phyloP scores from a whole-genome alignment of 2,329 filamentous ascomycete species.

The Colletotrichum limetticola region DNA sequence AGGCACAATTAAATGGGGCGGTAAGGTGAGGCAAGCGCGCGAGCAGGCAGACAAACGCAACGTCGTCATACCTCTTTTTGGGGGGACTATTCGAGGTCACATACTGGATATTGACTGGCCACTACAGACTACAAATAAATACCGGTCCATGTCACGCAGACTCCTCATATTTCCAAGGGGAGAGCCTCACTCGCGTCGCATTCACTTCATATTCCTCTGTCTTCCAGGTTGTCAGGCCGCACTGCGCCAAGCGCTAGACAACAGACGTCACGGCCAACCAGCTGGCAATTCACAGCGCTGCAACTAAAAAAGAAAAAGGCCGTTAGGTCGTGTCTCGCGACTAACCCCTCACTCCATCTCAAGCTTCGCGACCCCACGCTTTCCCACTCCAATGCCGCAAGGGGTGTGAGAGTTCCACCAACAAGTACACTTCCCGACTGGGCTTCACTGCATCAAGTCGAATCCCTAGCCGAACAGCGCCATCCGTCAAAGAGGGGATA shows the following conservation, averaged over 20 bases:
- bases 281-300: constrained; percentile 12
- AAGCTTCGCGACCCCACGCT: constrained; percentile 15
- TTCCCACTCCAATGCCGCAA: background rate
- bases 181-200: constrained; percentile 8
- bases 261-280: constrained; percentile 12
- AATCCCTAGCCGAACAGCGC: constrained; percentile 1
- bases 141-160: constrained; percentile 7
- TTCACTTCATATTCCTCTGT: background rate
- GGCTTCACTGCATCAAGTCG: background rate
- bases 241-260: constrained; percentile 9
- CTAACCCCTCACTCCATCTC: constrained; percentile 11
- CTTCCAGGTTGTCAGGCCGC: background rate
- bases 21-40: background rate
- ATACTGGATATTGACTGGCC: constrained; percentile 19
- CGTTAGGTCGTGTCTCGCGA: background rate
- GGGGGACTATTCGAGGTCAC: background rate
- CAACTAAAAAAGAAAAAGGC: background rate
- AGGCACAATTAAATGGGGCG: background rate
- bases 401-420: background rate
- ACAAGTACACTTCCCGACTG: constrained; percentile 8
- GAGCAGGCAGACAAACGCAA: constrained; percentile 10
- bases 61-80: constrained; percentile 24
- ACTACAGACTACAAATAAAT: constrained; percentile 31
- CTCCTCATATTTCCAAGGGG: background rate
- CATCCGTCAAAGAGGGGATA: background rate